Evolutionary conservation across 2,329 filamentous ascomycete genomes (phyloP).

Genomic region (Stachybotrys echinatus): DNA sequence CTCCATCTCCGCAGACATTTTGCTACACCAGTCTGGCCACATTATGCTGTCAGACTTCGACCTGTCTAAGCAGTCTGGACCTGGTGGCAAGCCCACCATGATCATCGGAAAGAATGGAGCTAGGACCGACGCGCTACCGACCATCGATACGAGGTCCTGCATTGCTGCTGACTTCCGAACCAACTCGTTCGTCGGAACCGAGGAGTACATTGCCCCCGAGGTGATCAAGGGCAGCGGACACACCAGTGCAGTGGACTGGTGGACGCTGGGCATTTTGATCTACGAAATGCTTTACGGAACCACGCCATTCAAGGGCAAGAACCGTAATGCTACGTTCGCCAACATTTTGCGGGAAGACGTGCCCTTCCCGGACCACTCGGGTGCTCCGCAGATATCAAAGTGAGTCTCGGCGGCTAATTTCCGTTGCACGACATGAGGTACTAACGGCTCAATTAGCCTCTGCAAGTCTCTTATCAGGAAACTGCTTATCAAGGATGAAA

Average conservation of each 20-base stretch:
- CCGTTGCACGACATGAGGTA: neutral
- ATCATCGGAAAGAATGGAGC: constrained; percentile 87
- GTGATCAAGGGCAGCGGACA: constrained; percentile 98
- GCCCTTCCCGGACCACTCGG: constrained; percentile 85
- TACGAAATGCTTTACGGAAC: constrained; percentile 99
- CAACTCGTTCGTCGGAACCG: constrained; percentile 96
- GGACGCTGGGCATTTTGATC: constrained; percentile 93
- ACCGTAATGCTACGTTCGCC: constrained; percentile 94
- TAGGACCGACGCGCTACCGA: constrained; percentile 79
- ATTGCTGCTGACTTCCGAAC: constrained; percentile 94
- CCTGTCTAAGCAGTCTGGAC: constrained; percentile 93
- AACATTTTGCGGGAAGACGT: constrained; percentile 96
- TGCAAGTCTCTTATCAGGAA: constrained; percentile 97
- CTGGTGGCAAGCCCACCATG: constrained; percentile 95
- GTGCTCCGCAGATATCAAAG: constrained; percentile 84
- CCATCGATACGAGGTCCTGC: constrained; percentile 98
- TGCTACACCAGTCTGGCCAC: constrained; percentile 97
- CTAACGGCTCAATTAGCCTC: constrained; percentile 50
- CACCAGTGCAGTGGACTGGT: constrained; percentile 98
- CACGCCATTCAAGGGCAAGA: constrained; percentile 99
- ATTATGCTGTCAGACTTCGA: constrained; percentile 99
- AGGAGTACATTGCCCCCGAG: constrained; percentile 98
- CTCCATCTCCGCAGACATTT: constrained; percentile 61
- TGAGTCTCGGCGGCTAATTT: constrained; percentile 44
- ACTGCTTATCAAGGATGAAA: constrained; percentile 96